Evolutionary conservation across 2,329 filamentous ascomycete species (phyloP).

Genomic region (Macroventuria anomochaeta): DNA sequence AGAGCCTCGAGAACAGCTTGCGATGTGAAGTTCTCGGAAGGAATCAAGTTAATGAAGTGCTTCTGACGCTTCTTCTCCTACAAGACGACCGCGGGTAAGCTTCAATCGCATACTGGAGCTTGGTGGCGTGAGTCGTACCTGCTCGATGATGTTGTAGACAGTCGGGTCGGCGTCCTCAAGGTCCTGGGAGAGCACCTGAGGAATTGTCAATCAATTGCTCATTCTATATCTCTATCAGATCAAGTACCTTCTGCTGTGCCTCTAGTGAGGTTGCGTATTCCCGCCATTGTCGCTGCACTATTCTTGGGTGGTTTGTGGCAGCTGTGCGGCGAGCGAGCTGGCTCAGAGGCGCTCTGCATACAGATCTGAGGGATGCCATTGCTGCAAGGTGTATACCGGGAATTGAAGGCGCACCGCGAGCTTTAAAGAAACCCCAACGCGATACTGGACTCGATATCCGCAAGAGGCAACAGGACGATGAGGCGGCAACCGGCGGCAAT

Average conservation of each 20-base stretch:
- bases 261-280: conserved; percentile 53
- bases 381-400: conserved; percentile 16
- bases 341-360: conserved; percentile 49
- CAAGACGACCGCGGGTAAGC: conserved; percentile 24
- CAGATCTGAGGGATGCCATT: conserved; percentile 53
- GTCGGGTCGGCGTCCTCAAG: conserved; percentile 85
- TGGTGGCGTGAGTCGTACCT: conserved; percentile 61
- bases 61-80: conserved; percentile 96
- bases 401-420: conserved; percentile 21
- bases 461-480: conserved; percentile 33
- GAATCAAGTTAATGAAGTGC: conserved; percentile 98
- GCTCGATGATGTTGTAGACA: conserved; percentile 88
- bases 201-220: conserved; percentile 18
- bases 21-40: conserved; percentile 99
- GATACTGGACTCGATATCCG: conserved; percentile 33
- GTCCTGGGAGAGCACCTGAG: conserved; percentile 77
- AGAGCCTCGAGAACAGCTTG: conserved; percentile 97
- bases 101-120: conserved; percentile 1
- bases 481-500: conserved; percentile 15
- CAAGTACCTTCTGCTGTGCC: conserved; percentile 55
- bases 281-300: conserved; percentile 47
- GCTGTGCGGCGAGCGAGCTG: conserved; percentile 41
- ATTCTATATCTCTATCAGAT: not conserved
- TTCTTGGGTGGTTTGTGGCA: conserved; percentile 41
- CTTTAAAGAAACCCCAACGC: conserved; percentile 27